Percentiles rank a stretch among this genome's conserved stretches.
Evolutionary conservation across 2,329 filamentous ascomycete species (phyloP).

Genomic region (Cladosporium sp.): DNA sequence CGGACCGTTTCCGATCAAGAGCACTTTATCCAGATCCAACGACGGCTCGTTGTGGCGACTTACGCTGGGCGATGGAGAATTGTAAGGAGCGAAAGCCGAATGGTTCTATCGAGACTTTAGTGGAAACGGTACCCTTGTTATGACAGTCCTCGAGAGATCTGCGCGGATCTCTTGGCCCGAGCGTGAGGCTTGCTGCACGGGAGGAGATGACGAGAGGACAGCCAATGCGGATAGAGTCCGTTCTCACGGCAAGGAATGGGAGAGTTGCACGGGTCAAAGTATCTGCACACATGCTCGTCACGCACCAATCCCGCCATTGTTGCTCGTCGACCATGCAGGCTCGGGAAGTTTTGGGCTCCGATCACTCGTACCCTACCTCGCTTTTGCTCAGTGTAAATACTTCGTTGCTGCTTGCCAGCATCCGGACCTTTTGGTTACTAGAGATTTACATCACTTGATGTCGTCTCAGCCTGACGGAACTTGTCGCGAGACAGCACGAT

Average conservation of each 20-base stretch:
- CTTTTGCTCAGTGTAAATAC: background rate
- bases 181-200: background rate
- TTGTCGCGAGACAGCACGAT: background rate
- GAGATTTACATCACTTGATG: background rate
- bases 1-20: constrained; percentile 6
- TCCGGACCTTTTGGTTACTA: background rate
- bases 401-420: background rate
- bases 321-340: constrained; percentile 2
- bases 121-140: constrained; percentile 10
- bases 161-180: constrained; percentile 3
- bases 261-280: background rate
- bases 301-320: background rate
- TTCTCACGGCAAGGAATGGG: constrained; percentile 1
- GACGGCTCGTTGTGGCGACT: constrained; percentile 1
- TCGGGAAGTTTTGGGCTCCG: constrained; percentile 2
- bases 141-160: constrained; percentile 7
- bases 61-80: background rate
- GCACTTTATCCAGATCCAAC: constrained; percentile 2
- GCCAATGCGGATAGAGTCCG: background rate
- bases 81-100: constrained; percentile 8
- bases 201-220: constrained; percentile 4
- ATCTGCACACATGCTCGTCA: constrained; percentile 8
- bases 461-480: background rate
- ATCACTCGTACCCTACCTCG: background rate
- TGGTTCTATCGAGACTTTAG: constrained; percentile 9